phyloP scores from a whole-genome alignment of 2,329 filamentous ascomycete genomes.

The Hypoxylon rubiginosum region DNA sequence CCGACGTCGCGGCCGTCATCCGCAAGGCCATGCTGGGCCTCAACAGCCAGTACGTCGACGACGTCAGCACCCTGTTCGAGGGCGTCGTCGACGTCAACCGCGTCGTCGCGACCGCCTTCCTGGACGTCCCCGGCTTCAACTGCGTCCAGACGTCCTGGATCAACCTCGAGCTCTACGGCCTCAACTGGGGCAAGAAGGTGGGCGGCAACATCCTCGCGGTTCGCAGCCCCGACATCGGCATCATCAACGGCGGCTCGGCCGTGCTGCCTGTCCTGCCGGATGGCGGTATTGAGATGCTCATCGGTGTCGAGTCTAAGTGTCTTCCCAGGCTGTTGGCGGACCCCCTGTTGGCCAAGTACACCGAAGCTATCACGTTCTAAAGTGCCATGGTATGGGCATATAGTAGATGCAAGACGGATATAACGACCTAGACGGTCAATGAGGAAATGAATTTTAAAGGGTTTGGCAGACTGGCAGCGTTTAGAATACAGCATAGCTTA shows the following conservation, averaged over 20 bases:
- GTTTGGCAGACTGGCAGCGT: not conserved
- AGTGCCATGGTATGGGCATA: not conserved
- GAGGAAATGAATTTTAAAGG: not conserved
- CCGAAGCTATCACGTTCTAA: constrained; percentile 37
- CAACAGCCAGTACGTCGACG: constrained; percentile 51
- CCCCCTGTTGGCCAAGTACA: constrained; percentile 50
- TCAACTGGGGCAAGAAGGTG: constrained; percentile 53
- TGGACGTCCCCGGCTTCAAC: constrained; percentile 54
- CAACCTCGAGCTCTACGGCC: constrained; percentile 51
- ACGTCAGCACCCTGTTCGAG: constrained; percentile 51
- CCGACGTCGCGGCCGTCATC: constrained; percentile 53
- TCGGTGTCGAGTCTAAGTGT: constrained; percentile 51
- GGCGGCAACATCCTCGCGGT: constrained; percentile 50
- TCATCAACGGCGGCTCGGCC: constrained; percentile 53
- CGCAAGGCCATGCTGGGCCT: constrained; percentile 52
- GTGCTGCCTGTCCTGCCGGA: constrained; percentile 52
- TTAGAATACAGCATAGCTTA: not conserved
- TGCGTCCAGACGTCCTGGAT: constrained; percentile 54
- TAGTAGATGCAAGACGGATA: not conserved
- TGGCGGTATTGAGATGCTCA: constrained; percentile 53
- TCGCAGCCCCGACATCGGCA: constrained; percentile 50
- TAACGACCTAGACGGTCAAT: not conserved
- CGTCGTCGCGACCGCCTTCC: constrained; percentile 52
- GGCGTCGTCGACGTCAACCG: constrained; percentile 51
- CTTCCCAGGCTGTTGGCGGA: constrained; percentile 50